These are phyloP conservation scores for Moricandia arvensis DNA, from an alignment of 345 rosid species.

Conservation along the genomic window DNA sequence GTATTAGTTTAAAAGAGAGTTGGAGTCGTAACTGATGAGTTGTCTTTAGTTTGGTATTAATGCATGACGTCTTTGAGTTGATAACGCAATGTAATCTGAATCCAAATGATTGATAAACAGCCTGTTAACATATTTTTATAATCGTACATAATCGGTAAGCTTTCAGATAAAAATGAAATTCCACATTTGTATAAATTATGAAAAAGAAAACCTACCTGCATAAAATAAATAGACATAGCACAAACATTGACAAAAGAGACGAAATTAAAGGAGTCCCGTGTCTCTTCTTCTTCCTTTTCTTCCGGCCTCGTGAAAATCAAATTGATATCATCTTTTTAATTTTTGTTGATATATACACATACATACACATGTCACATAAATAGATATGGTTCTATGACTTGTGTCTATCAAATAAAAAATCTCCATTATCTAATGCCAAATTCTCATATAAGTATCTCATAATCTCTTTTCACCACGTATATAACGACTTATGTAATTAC, in stretches of 20 bases:
- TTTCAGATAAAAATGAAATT: slow-evolving; percentile 7
- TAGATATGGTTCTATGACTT: slow-evolving; percentile 32
- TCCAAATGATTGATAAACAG: not conserved
- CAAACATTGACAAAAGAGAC: slow-evolving; percentile 29
- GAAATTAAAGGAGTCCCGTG: slow-evolving; percentile 34
- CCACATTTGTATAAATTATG: not conserved
- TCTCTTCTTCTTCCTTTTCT: slow-evolving; percentile 34
- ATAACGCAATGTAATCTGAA: not conserved
- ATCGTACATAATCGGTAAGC: not conserved
- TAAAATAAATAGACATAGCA: slow-evolving; percentile 13
- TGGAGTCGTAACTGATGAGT: not conserved
- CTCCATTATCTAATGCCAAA: slow-evolving; percentile 18
- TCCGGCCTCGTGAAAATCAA: slow-evolving; percentile 39
- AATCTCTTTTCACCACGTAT: slow-evolving; percentile 20
- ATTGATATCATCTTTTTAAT: slow-evolving; percentile 18
- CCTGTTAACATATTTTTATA: not conserved
- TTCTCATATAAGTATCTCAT: slow-evolving; percentile 19
- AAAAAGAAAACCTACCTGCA: slow-evolving; percentile 8
- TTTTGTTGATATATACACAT: slow-evolving; percentile 10
- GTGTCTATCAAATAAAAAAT: slow-evolving; percentile 23
- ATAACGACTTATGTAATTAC: slow-evolving; percentile 24
- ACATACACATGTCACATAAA: slow-evolving; percentile 1
- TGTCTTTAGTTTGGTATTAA: not conserved
- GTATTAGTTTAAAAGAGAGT: not conserved
- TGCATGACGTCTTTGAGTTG: not conserved